Evolutionary conservation across 2,329 filamentous ascomycete genomes (phyloP).

Genomic region (Coniochaeta pulveracea): DNA sequence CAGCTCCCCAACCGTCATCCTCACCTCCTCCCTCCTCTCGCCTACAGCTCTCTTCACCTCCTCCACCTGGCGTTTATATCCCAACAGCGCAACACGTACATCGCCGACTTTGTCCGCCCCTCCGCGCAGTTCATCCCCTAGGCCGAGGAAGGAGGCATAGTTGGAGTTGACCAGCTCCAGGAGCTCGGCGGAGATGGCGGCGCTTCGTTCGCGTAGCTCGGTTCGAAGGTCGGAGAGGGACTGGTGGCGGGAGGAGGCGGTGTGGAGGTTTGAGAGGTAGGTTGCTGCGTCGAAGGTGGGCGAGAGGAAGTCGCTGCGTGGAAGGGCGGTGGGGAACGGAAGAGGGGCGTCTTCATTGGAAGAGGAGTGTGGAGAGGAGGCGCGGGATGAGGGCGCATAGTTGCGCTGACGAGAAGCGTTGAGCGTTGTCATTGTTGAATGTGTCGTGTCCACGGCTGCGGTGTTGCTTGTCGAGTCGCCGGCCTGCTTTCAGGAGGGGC

Average conservation of each 20-base stretch:
- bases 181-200: constrained; percentile 73
- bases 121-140: constrained; percentile 71
- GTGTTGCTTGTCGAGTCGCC: constrained; percentile 3
- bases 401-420: background rate
- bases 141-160: constrained; percentile 78
- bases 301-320: constrained; percentile 70
- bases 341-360: constrained; percentile 56
- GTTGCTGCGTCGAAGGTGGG: constrained; percentile 65
- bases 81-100: constrained; percentile 74
- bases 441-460: background rate
- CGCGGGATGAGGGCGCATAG: constrained; percentile 2
- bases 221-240: constrained; percentile 86
- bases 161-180: constrained; percentile 92
- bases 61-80: constrained; percentile 73
- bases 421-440: background rate
- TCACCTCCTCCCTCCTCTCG: constrained; percentile 46
- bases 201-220: constrained; percentile 72
- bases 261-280: constrained; percentile 52
- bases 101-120: constrained; percentile 90
- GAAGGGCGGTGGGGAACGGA: constrained; percentile 78
- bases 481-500: no score
- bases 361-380: constrained; percentile 4
- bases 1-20: constrained; percentile 40
- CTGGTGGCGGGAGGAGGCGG: constrained; percentile 69
- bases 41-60: constrained; percentile 57